Percentiles rank a stretch among this genome's conserved stretches.
Conservation (phyloP, 192 early-diverging fungal genomes). For the Podila epigama region DNA sequence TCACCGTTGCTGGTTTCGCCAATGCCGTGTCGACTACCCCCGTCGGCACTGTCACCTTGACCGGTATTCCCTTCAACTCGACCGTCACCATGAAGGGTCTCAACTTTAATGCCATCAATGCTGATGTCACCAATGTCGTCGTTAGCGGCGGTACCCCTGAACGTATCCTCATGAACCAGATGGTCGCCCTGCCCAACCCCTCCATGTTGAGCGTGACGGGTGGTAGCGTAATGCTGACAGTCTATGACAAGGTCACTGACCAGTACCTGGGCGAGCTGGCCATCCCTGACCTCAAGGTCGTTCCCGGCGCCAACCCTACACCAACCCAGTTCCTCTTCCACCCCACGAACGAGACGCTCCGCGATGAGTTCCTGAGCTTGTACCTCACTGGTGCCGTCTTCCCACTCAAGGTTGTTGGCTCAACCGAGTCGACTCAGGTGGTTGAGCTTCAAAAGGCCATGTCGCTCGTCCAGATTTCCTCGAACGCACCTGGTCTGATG, state of each 20-base stretch:
- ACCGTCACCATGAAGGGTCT: constrained; percentile 59
- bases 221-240: constrained; percentile 24
- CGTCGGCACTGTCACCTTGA: constrained; percentile 57
- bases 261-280: constrained; percentile 40
- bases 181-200: constrained; percentile 29
- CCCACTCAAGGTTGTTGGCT: constrained; percentile 39
- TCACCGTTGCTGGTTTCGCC: constrained; percentile 56
- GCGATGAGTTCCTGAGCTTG: constrained; percentile 33
- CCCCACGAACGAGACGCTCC: constrained; percentile 34
- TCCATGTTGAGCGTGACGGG: constrained; percentile 26
- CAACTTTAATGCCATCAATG: constrained; percentile 56
- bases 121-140: constrained; percentile 56
- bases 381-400: constrained; percentile 21
- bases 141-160: constrained; percentile 57
- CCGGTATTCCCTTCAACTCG: constrained; percentile 61
- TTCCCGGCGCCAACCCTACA: constrained; percentile 34
- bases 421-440: constrained; percentile 19
- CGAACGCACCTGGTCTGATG: constrained; percentile 22
- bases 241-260: constrained; percentile 32
- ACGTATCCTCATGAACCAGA: constrained; percentile 49
- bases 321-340: constrained; percentile 41
- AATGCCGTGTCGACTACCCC: constrained; percentile 59
- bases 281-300: constrained; percentile 34
- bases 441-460: constrained; percentile 34
- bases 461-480: constrained; percentile 15